Base-by-base conservation (phyloP, 1,284 basidiomycete species). In the Nidula niveotomentosa region DNA sequence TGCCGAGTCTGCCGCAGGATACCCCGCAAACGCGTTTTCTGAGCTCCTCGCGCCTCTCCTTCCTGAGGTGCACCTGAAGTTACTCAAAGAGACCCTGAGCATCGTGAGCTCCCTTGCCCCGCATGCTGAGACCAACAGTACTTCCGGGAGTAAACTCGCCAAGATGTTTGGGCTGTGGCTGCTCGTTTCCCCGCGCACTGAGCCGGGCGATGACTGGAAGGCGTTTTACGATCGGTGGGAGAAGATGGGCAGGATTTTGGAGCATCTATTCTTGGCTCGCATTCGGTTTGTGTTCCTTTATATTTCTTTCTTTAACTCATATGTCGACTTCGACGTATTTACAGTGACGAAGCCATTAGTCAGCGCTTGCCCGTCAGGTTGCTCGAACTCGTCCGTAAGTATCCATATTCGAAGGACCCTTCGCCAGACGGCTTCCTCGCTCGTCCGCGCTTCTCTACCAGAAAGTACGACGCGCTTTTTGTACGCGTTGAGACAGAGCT, bases 91-190 rank as follows among this genome's bases (percentile, higher is more conserved):
- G 0, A 81, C 80, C 0, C 70, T 91, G 3, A 80, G 84, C 52
- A 69, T 89, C 17, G 77, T 90, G 23, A 83, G 85, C 0, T 84
- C 83, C 3, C 74, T 91, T 6, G 86, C 89, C 1, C 79, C 86
- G 1, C 86, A 88, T 61, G 77, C 84, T 5, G 90, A 91, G 62
- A 74, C 71, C 7, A 91, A 86, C 63, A 79, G 88, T 43, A 82
- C 83, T 1, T 89, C 86, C 4, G 89, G 86, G 17, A 89, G 86
- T 71, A 90, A 87, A 62, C 72, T 91, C 9, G 80, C 83, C 23
- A 90, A 85, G 67, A 75, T 85, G 55, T 70, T 88, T 46, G 90
- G 88, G n/a, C 66, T 89, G 49, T 91, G 90, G 88, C 69, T 91
- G 17, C 69, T 91, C 8, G 71, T 77, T 2, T 65, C 77, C 1